Evolutionary conservation across 306 rosid genomes (phyloP).

Genomic region (Alnus glutinosa): DNA sequence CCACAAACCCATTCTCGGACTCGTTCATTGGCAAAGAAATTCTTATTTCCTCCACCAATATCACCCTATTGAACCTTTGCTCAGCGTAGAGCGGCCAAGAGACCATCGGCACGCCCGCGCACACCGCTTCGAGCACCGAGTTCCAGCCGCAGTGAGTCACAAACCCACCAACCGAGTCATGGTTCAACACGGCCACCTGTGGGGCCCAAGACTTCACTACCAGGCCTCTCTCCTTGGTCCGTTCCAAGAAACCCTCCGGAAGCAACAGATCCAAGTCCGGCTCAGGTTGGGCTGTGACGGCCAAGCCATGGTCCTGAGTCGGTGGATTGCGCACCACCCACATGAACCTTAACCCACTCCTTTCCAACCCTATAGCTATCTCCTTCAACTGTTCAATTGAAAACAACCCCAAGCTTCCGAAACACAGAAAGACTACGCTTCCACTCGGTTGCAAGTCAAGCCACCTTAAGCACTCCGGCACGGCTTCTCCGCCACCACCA

Average conservation of each 20-base stretch:
- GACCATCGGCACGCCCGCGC: constrained; percentile 42
- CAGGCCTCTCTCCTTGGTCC: constrained; percentile 46
- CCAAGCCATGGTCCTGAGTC: neutral
- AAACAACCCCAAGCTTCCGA: constrained; percentile 58
- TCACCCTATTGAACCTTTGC: constrained; percentile 40
- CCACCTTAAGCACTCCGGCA: constrained; percentile 44
- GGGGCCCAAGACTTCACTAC: constrained; percentile 60
- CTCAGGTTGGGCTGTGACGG: constrained; percentile 5
- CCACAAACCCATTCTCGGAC: constrained; percentile 1
- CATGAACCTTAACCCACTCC: constrained; percentile 33
- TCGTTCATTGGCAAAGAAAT: constrained; percentile 42
- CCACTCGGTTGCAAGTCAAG: constrained; percentile 19
- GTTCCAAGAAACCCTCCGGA: constrained; percentile 44
- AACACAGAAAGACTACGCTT: constrained; percentile 53
- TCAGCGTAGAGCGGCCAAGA: constrained; percentile 15
- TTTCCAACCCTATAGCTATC: too few species aligned
- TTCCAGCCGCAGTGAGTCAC: constrained; percentile 43
- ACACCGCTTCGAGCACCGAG: constrained; percentile 40
- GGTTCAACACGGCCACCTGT: constrained; percentile 46
- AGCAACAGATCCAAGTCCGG: constrained; percentile 36
- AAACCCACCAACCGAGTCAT: constrained; percentile 59
- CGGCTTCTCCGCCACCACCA: neutral
- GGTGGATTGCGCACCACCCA: constrained; percentile 55
- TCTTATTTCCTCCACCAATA: constrained; percentile 51
- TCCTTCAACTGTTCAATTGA: constrained; percentile 39